phyloP scores from a whole-genome alignment of 495 filamentous ascomycete species.

The Hypoxylon lienhwacheense region DNA sequence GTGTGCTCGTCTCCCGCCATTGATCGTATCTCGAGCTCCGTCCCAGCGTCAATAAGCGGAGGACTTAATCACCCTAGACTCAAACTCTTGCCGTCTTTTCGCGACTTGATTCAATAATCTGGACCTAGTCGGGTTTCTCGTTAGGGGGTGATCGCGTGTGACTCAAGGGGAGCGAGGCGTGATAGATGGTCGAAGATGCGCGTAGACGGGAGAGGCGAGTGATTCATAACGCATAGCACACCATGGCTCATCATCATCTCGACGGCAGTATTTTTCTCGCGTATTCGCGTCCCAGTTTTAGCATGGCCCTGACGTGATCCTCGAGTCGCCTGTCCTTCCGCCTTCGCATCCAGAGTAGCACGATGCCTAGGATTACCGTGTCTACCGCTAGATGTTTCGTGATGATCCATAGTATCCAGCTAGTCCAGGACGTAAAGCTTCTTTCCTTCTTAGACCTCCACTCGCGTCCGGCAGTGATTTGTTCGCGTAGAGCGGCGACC shows the following conservation, averaged over 20 bases:
- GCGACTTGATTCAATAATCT: not conserved
- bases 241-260: conserved; percentile 43
- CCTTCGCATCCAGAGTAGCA: conserved; percentile 78
- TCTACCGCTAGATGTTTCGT: conserved; percentile 76
- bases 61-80: not conserved
- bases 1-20: too few species aligned
- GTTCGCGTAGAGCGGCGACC: conserved; percentile 89
- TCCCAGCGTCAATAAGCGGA: not conserved
- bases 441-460: conserved; percentile 57
- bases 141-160: conserved; percentile 1
- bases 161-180: not conserved
- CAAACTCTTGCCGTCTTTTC: not conserved
- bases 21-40: too few species aligned
- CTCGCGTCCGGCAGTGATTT: conserved; percentile 71
- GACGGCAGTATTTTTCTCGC: conserved; percentile 57
- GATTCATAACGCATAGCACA: conserved; percentile 8
- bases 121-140: not conserved
- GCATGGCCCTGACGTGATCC: conserved; percentile 67
- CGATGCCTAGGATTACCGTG: conserved; percentile 63
- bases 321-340: conserved; percentile 77
- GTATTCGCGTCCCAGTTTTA: conserved; percentile 63
- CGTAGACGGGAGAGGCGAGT: conserved; percentile 1
- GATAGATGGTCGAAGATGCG: not conserved
- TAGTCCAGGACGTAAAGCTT: conserved; percentile 67
- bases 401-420: conserved; percentile 70